These are phyloP conservation scores for Panicum hallii DNA, from an alignment of 202 grass and related monocot genomes.

Conservation along the genomic window DNA sequence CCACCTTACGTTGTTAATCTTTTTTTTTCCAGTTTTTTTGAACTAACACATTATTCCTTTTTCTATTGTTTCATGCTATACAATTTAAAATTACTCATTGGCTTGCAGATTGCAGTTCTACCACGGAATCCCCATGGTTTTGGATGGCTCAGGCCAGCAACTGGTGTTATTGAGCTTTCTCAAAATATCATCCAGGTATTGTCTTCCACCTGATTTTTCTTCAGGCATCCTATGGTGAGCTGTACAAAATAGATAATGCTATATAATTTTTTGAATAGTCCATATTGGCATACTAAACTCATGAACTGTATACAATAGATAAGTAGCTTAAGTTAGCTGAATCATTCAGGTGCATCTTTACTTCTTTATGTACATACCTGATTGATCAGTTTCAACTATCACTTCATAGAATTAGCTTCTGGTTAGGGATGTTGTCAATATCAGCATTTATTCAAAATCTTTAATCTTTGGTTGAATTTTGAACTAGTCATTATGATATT, in stretches of 20 bases:
- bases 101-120: slow-evolving; percentile 84
- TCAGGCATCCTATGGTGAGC: slow-evolving; percentile 25
- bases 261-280: no score
- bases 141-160: slow-evolving; percentile 95
- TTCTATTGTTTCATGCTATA: background rate
- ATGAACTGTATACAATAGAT: background rate
- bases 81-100: slow-evolving; percentile 4
- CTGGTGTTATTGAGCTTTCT: slow-evolving; percentile 95
- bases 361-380: background rate
- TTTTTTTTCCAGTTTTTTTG: background rate
- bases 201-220: slow-evolving; percentile 1
- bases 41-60: background rate
- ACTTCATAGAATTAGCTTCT: background rate
- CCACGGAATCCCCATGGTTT: slow-evolving; percentile 75
- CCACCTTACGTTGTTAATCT: background rate
- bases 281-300: no score
- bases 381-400: background rate
- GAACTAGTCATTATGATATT: background rate
- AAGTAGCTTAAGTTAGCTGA: background rate
- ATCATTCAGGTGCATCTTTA: background rate
- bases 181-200: slow-evolving; percentile 97
- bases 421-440: background rate
- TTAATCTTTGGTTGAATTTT: background rate
- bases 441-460: background rate
- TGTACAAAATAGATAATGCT: background rate